phyloP scores from a whole-genome alignment of 2,329 filamentous ascomycete genomes.

The Ceratocystis lukuohia region DNA sequence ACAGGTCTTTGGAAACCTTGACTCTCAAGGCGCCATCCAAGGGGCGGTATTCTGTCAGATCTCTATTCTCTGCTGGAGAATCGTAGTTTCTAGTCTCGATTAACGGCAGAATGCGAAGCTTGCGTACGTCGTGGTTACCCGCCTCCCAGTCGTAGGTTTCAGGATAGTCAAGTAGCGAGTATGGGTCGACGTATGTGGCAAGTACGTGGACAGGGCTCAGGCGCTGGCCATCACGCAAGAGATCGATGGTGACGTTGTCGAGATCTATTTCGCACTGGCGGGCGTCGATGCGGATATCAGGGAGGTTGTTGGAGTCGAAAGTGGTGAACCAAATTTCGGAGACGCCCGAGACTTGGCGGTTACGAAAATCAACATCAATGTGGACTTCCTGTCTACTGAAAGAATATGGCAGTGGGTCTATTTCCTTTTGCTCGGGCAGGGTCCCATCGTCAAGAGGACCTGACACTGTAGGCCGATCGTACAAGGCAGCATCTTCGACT shows the following conservation, averaged over 20 bases:
- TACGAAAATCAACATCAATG: conserved; percentile 75
- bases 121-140: conserved; percentile 61
- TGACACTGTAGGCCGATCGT: conserved; percentile 10
- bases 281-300: conserved; percentile 46
- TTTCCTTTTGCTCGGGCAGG: conserved; percentile 27
- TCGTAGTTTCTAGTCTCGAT: conserved; percentile 39
- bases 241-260: conserved; percentile 38
- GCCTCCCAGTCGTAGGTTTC: conserved; percentile 48
- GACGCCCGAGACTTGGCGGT: conserved; percentile 59
- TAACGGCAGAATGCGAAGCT: conserved; percentile 48
- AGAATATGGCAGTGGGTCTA: conserved; percentile 31
- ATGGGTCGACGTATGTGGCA: conserved; percentile 48
- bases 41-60: conserved; percentile 42
- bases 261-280: conserved; percentile 48
- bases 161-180: conserved; percentile 50
- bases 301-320: conserved; percentile 42
- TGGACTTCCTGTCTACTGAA: conserved; percentile 78
- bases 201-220: conserved; percentile 19
- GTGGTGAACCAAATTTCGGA: conserved; percentile 68
- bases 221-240: conserved; percentile 25
- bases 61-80: conserved; percentile 42
- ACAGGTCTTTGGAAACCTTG: conserved; percentile 23
- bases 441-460: conserved; percentile 24
- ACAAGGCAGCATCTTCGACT: conserved; percentile 4
- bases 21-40: conserved; percentile 38